Base-by-base conservation (phyloP, 495 filamentous ascomycete species). In the Apodospora peruviana region DNA sequence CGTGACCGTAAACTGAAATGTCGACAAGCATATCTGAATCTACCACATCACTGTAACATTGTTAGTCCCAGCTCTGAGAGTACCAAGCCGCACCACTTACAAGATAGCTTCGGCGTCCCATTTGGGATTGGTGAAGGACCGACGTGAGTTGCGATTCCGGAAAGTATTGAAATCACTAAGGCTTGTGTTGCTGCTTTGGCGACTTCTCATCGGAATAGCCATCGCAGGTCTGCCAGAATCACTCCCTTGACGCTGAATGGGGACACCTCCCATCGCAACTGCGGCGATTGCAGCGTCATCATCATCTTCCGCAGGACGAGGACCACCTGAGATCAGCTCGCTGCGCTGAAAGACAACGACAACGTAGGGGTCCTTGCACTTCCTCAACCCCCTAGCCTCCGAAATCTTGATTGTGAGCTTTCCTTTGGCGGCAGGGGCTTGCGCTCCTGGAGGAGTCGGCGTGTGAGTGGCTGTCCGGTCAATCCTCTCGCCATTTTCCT, bases 41-140 rank as follows among this genome's bases (percentile, higher is more conserved):
- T 39, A 96, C 83, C 51, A 97, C 91, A 69, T 98, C 93, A 73
- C 91, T 97, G 51, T 35, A 34, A 41, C 0, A 18, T 47, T 22
- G 64, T 75, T 58, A 78, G 75, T 57, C 27, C 11, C 12, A 32
- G 35, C 14, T 12, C 3, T 5, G 24, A 12, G 47, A 12, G 14
- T 22, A 10, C 12, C 23, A 37, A 25, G 25, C 3, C 23, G 10
- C 14, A 9, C 12, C 12, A 78, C 90, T 71, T 78, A 97, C 91
- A 97, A 98, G 43, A 87, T 78, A 23, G 93, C 90, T 62, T 94
- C 90, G 45, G 95, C 91, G 64, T 94, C 87, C 93, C 93, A 98
- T 53, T 88, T 87, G 1, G 94, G 94, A 59, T 89, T 85, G 16
- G 90, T 94, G 46, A 90, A 84, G 17, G 83, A 84, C 47, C 76